Evolutionary conservation across 345 rosid genomes (phyloP).

Genomic region (Rhodamnia argentea): DNA sequence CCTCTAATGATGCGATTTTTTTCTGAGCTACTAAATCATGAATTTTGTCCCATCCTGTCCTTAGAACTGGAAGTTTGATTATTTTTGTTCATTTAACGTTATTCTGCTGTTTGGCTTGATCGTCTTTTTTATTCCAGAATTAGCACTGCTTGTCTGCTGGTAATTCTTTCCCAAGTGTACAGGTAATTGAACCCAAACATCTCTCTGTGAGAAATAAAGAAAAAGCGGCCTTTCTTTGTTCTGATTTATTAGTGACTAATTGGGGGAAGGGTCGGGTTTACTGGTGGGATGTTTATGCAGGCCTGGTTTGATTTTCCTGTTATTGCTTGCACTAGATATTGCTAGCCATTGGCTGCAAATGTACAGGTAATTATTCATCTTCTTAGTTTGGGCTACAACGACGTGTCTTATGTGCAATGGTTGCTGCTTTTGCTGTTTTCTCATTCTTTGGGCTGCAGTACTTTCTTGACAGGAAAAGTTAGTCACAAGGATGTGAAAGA

Average conservation of each 20-base stretch:
- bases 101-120: constrained; percentile 1
- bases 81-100: not conserved
- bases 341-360: constrained; percentile 95
- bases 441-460: constrained; percentile 41
- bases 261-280: not conserved
- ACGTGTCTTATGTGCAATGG: not conserved
- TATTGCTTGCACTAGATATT: constrained; percentile 81
- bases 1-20: not conserved
- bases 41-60: not conserved
- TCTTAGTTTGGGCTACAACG: not conserved
- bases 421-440: constrained; percentile 2
- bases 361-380: constrained; percentile 52
- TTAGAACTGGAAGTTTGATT: not conserved
- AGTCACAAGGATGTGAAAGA: constrained; percentile 96
- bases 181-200: constrained; percentile 19
- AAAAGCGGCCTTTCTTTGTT: not conserved
- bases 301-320: constrained; percentile 84
- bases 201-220: not conserved
- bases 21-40: not conserved
- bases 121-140: constrained; percentile 37
- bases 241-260: not conserved
- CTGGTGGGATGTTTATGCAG: constrained; percentile 19
- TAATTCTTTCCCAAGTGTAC: constrained; percentile 81
- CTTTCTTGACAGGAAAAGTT: constrained; percentile 75
- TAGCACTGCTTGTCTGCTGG: constrained; percentile 93